These are phyloP conservation scores for Cenchrus americanus DNA, from an alignment of 176 grass and related monocot species.

Conservation along the genomic window DNA sequence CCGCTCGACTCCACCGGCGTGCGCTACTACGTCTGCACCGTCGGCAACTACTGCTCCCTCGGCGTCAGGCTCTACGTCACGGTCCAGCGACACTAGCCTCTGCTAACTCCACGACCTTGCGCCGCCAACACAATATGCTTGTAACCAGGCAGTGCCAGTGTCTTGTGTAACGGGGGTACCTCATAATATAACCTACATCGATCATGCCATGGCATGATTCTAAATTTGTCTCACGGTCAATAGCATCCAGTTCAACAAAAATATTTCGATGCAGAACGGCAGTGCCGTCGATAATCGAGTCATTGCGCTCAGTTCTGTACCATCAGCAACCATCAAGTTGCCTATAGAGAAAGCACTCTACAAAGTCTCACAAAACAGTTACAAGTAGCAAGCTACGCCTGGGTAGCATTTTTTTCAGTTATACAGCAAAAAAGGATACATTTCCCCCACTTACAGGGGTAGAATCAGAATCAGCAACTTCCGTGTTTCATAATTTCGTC, in stretches of 20 bases:
- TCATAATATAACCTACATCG: no score
- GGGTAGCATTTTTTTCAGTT: slow-evolving; percentile 33
- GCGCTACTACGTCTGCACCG: slow-evolving; percentile 46
- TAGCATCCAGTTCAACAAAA: background rate
- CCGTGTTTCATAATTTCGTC: background rate
- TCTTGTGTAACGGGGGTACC: background rate
- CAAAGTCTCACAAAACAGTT: slow-evolving; percentile 8
- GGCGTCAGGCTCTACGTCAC: slow-evolving; percentile 37
- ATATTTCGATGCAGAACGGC: background rate
- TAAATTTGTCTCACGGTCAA: background rate
- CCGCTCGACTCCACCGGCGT: slow-evolving; percentile 25
- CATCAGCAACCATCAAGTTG: slow-evolving; percentile 27
- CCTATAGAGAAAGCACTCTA: slow-evolving; percentile 26
- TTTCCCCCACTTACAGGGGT: slow-evolving; percentile 1
- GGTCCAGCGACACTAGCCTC: background rate
- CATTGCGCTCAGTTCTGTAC: background rate
- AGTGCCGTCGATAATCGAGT: background rate
- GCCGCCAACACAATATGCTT: no score
- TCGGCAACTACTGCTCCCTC: slow-evolving; percentile 63
- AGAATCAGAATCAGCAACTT: slow-evolving; percentile 30
- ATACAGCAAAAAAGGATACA: slow-evolving; percentile 49
- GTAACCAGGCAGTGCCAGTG: background rate
- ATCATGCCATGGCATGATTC: background rate
- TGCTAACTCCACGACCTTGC: no score
- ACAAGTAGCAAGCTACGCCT: slow-evolving; percentile 19